Evolutionary conservation across 164 flowering plant genomes (phyloP).

Genomic region (Cinnamomum chago): DNA sequence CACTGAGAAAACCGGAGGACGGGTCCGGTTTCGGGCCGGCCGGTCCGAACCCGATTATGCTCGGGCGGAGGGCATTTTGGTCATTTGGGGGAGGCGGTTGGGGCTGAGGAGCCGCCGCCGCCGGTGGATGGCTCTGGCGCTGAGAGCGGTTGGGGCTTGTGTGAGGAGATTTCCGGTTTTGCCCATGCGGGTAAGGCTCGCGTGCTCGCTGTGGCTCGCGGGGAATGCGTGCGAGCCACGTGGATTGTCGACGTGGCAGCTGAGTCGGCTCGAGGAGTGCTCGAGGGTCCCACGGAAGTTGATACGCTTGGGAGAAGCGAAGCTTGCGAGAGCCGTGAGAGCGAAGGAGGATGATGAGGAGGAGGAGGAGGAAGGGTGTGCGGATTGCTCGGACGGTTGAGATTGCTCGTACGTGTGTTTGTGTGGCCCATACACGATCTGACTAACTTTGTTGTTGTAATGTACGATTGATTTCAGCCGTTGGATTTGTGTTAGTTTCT

Average conservation of each 20-base stretch:
- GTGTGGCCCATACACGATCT: too few relatives aligned
- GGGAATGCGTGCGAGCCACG: slow-evolving; percentile 20
- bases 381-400: slow-evolving; percentile 30
- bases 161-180: slow-evolving; percentile 17
- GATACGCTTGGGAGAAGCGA: slow-evolving; percentile 36
- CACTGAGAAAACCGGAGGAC: neutral
- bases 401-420: neutral
- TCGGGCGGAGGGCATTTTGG: slow-evolving; percentile 37
- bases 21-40: neutral
- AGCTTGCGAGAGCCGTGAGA: slow-evolving; percentile 28
- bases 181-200: slow-evolving; percentile 35
- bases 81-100: slow-evolving; percentile 39
- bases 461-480: too few relatives aligned
- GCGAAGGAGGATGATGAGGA: neutral
- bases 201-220: slow-evolving; percentile 47
- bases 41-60: slow-evolving; percentile 4
- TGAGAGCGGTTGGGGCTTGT: slow-evolving; percentile 25
- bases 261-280: slow-evolving; percentile 36
- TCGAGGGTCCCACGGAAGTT: slow-evolving; percentile 56
- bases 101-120: slow-evolving; percentile 22
- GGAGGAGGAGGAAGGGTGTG: slow-evolving; percentile 27
- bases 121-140: slow-evolving; percentile 9
- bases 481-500: too few relatives aligned
- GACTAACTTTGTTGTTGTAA: too few relatives aligned
- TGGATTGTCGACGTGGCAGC: slow-evolving; percentile 22